A percentile compares a stretch with the other conserved stretches of the same genome.
phyloP scores from a whole-genome alignment of 192 early-diverging fungal species.

The Coemansia sp. region DNA sequence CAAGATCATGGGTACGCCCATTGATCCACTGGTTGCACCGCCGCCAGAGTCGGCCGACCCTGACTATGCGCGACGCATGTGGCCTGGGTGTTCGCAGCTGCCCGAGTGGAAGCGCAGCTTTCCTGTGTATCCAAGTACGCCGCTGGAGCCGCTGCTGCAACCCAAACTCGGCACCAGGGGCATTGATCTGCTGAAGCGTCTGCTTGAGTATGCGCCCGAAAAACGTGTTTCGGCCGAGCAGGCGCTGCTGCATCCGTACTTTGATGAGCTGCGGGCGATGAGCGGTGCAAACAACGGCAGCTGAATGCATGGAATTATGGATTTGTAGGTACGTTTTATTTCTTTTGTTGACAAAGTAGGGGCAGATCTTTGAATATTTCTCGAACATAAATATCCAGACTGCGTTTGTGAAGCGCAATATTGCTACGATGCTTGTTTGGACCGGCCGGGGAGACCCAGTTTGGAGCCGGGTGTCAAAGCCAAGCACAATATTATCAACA shows the following conservation, averaged over 20 bases:
- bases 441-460: too few relatives aligned
- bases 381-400: too few relatives aligned
- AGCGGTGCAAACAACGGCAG: conserved; percentile 4
- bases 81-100: conserved; percentile 83
- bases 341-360: too few relatives aligned
- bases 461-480: not conserved
- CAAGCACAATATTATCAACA: not conserved
- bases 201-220: conserved; percentile 79
- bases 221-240: conserved; percentile 76
- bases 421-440: not conserved
- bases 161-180: conserved; percentile 84
- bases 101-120: conserved; percentile 87
- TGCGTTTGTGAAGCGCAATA: not conserved
- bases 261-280: conserved; percentile 48
- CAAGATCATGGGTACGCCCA: conserved; percentile 83
- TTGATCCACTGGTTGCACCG: conserved; percentile 56
- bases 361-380: too few relatives aligned
- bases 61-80: conserved; percentile 47
- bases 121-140: conserved; percentile 68
- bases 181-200: conserved; percentile 76
- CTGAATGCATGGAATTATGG: not conserved
- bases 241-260: conserved; percentile 61
- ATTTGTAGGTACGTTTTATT: too few relatives aligned
- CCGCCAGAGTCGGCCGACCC: conserved; percentile 7
- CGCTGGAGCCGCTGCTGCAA: conserved; percentile 66